A percentile compares a stretch with the other conserved stretches of the same genome.
Conservation (phyloP, 2,329 filamentous ascomycete species). For the Ophiocordyceps camponoti-floridani region DNA sequence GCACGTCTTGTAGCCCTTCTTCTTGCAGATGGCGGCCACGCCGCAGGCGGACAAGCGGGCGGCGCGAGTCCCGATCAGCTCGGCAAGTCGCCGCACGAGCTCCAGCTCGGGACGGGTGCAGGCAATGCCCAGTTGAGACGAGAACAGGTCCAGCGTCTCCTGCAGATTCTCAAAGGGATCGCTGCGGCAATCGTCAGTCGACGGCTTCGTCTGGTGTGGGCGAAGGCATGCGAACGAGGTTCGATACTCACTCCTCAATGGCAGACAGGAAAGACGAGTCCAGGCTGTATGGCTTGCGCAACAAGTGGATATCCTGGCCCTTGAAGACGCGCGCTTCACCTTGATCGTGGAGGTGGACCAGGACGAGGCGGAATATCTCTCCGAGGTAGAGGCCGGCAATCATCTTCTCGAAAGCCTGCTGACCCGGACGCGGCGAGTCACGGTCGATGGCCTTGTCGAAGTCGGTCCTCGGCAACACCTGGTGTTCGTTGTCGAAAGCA, state of each 20-base stretch:
- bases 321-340: slow-evolving; percentile 61
- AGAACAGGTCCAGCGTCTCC: slow-evolving; percentile 72
- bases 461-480: slow-evolving; percentile 66
- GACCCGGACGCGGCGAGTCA: slow-evolving; percentile 78
- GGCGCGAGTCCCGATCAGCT: slow-evolving; percentile 86
- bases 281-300: slow-evolving; percentile 75
- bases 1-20: slow-evolving; percentile 75
- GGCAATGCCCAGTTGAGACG: slow-evolving; percentile 52
- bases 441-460: slow-evolving; percentile 83
- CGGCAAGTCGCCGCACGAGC: slow-evolving; percentile 71
- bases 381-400: slow-evolving; percentile 87
- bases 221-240: too few species aligned
- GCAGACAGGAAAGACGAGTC: slow-evolving; percentile 86
- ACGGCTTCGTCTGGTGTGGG: neutral
- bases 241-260: slow-evolving; percentile 57
- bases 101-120: slow-evolving; percentile 68
- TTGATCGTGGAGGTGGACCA: slow-evolving; percentile 73
- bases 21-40: slow-evolving; percentile 89
- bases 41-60: slow-evolving; percentile 88
- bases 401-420: slow-evolving; percentile 97
- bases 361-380: slow-evolving; percentile 78
- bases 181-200: slow-evolving; percentile 20
- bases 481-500: slow-evolving; percentile 87
- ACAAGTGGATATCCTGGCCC: slow-evolving; percentile 59
- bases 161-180: slow-evolving; percentile 91